phyloP scores from a whole-genome alignment of 1,284 basidiomycete genomes.

The Leccinum subrobustum region DNA sequence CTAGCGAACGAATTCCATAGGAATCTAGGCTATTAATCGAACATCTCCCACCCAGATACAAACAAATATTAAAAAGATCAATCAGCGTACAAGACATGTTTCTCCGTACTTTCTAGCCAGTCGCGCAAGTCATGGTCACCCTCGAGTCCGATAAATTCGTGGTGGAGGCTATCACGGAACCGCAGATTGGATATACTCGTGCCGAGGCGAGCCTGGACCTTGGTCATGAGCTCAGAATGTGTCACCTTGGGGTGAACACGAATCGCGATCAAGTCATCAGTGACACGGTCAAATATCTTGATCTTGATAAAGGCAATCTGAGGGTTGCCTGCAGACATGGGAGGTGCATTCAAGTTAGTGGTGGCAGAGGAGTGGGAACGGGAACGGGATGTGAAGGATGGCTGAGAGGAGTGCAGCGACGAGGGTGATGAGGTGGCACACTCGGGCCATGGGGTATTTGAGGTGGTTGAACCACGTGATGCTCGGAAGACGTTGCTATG shows the following conservation, averaged over 20 bases:
- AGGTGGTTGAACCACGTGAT: conserved; percentile 30
- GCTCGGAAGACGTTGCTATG: conserved; percentile 17
- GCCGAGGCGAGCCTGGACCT: conserved; percentile 86
- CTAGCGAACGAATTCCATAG: conserved; percentile 17
- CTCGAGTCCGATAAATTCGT: conserved; percentile 63
- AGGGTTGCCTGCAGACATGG: conserved; percentile 72
- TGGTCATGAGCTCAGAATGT: conserved; percentile 83
- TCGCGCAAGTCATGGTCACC: conserved; percentile 70
- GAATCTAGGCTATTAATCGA: conserved; percentile 29
- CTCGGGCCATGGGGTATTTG: conserved; percentile 33
- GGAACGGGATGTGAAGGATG: conserved; percentile 45
- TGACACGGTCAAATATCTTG: conserved; percentile 92
- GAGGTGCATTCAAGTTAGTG: conserved; percentile 56
- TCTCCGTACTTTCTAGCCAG: conserved; percentile 86
- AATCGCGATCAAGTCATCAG: conserved; percentile 95
- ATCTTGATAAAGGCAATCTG: conserved; percentile 93
- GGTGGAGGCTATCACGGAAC: conserved; percentile 72
- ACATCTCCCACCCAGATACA: conserved; percentile 9
- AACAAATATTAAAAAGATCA: conserved; percentile 32
- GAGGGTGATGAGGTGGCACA: conserved; percentile 39
- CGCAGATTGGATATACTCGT: conserved; percentile 68
- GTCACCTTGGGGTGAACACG: conserved; percentile 95
- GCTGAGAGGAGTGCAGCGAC: conserved; percentile 50
- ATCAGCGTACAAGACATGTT: conserved; percentile 86
- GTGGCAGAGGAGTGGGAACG: conserved; percentile 55